Percentiles rank a stretch among this genome's conserved stretches.
Conservation (phyloP, 1,139 yeast genomes). For the Taiozyma sp. region DNA sequence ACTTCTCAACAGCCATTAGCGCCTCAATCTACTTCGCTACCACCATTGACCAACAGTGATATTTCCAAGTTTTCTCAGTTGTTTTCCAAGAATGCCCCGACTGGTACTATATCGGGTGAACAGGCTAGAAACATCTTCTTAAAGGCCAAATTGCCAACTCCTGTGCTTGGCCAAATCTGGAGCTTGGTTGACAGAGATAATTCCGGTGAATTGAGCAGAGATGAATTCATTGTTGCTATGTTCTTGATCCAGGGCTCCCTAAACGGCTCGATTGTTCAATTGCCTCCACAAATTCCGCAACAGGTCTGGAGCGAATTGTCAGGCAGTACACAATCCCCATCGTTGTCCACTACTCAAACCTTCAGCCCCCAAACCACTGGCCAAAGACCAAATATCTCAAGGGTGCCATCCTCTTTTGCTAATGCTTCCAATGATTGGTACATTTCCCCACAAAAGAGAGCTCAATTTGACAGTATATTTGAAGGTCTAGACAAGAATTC, state of each 20-base stretch:
- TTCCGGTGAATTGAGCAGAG: conserved; percentile 64
- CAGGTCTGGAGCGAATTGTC: conserved; percentile 55
- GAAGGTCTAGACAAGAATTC: conserved; percentile 66
- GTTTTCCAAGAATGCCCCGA: conserved; percentile 64
- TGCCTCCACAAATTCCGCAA: conserved; percentile 71
- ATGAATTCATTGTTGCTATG: conserved; percentile 91
- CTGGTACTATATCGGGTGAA: conserved; percentile 61
- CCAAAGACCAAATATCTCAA: conserved; percentile 20
- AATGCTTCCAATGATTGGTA: conserved; percentile 68
- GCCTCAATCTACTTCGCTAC: conserved; percentile 33
- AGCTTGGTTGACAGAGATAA: conserved; percentile 73
- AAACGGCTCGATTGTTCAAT: conserved; percentile 57
- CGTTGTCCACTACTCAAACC: conserved; percentile 17
- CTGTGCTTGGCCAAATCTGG: conserved; percentile 85
- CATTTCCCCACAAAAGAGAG: conserved; percentile 63
- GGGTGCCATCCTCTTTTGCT: conserved; percentile 35
- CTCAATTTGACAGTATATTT: conserved; percentile 77
- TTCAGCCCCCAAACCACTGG: conserved; percentile 30
- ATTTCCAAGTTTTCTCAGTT: conserved; percentile 67
- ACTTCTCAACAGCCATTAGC: conserved; percentile 18
- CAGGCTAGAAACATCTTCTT: conserved; percentile 81
- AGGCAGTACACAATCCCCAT: conserved; percentile 17
- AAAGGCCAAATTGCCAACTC: conserved; percentile 80
- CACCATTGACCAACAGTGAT: conserved; percentile 62
- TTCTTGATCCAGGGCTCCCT: conserved; percentile 82